Percentiles rank a stretch among this genome's conserved stretches.
Conservation (phyloP, 179 eudicot species). For the Nepenthes alata region DNA sequence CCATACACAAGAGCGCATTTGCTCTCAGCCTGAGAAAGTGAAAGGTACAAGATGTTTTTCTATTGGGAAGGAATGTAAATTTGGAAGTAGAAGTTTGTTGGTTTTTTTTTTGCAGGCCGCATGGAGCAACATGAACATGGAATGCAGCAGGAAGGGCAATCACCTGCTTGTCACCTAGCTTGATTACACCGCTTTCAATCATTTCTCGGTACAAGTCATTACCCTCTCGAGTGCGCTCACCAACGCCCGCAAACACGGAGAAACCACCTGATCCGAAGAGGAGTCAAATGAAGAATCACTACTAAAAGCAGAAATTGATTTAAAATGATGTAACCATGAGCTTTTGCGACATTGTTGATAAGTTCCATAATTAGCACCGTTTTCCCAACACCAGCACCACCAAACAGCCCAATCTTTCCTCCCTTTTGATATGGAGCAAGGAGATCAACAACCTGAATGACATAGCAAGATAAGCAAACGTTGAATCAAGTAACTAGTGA, state of each 20-base stretch:
- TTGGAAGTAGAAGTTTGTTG: background rate
- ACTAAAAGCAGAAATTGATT: background rate
- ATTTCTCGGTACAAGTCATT: slow-evolving; percentile 95
- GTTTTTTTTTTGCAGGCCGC: too few species aligned
- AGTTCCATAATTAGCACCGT: slow-evolving; percentile 97
- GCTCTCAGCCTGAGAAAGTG: slow-evolving; percentile 52
- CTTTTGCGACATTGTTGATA: slow-evolving; percentile 88
- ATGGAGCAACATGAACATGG: background rate
- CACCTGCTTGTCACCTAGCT: slow-evolving; percentile 98
- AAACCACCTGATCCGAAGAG: slow-evolving; percentile 61
- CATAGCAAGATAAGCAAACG: background rate
- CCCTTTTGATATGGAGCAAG: slow-evolving; percentile 96
- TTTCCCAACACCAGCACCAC: slow-evolving; percentile 96
- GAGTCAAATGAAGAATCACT: background rate
- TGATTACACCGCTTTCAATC: slow-evolving; percentile 97
- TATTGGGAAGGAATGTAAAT: background rate
- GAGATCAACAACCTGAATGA: slow-evolving; percentile 69
- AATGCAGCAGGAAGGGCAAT: background rate
- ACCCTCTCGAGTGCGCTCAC: slow-evolving; percentile 95
- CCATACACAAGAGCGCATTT: slow-evolving; percentile 91
- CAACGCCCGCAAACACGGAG: slow-evolving; percentile 95
- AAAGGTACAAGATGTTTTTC: background rate
- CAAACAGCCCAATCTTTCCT: slow-evolving; percentile 92
- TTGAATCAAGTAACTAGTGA: background rate
- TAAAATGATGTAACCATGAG: slow-evolving; percentile 64